phyloP scores from a whole-genome alignment of 2,329 filamentous ascomycete species.

The Exutisphaerella laricina region DNA sequence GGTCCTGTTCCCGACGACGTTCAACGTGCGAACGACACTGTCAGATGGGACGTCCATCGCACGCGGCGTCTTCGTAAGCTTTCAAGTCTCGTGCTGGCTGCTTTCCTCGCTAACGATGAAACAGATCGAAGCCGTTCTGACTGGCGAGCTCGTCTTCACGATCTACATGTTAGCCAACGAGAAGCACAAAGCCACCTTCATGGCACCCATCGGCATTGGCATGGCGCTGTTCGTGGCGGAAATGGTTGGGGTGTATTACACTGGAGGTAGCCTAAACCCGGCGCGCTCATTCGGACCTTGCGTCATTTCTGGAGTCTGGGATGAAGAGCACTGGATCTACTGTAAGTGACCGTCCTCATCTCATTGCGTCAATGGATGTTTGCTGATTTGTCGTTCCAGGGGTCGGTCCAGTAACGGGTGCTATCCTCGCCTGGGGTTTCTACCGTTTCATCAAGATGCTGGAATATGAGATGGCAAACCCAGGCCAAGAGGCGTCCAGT shows the following conservation, averaged over 20 bases:
- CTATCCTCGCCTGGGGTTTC: slow-evolving; percentile 30
- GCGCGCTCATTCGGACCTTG: slow-evolving; percentile 33
- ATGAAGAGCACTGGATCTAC: slow-evolving; percentile 23
- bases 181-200: slow-evolving; percentile 42
- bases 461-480: slow-evolving; percentile 34
- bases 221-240: slow-evolving; percentile 44
- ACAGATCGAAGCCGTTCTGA: slow-evolving; percentile 38
- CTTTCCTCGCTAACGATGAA: not conserved
- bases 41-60: slow-evolving; percentile 33
- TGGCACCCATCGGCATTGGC: slow-evolving; percentile 47
- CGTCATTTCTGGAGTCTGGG: slow-evolving; percentile 23
- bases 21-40: slow-evolving; percentile 35
- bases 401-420: slow-evolving; percentile 30
- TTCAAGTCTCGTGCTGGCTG: not conserved
- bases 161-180: slow-evolving; percentile 40
- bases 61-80: slow-evolving; percentile 34
- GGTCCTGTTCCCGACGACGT: slow-evolving; percentile 35
- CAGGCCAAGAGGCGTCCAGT: slow-evolving; percentile 20
- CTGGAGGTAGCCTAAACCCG: slow-evolving; percentile 36
- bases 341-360: slow-evolving; percentile 15
- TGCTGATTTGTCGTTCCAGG: slow-evolving; percentile 18
- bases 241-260: slow-evolving; percentile 35
- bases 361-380: not conserved
- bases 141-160: slow-evolving; percentile 38
- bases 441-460: slow-evolving; percentile 33